Evolutionary conservation across 208 protist genomes (phyloP), one percentile per base, ranked within the genome.

Genomic region (Kentomonas sorsogonicus): DNA sequence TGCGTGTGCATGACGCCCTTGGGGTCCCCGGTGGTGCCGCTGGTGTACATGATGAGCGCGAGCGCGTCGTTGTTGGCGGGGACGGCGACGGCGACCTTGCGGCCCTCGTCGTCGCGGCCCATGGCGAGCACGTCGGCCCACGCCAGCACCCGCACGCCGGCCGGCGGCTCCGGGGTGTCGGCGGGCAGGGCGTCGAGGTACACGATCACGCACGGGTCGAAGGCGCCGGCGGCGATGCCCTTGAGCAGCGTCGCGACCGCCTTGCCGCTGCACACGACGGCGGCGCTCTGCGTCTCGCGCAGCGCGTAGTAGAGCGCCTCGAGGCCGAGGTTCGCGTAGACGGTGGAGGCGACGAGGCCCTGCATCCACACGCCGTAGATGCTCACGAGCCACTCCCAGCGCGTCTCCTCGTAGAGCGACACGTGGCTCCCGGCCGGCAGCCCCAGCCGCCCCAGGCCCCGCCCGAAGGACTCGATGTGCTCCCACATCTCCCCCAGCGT

Each of bases 1-100:
- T 95, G 78, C 9, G 77, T 86, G 72, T 94, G 79, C 27, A 90
- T 73, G 27, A 95, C 87, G 40, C 89, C 91, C 69, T 96, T 97
- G 30, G 91, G 91, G 45, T 88, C 61, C 10, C 89, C 89, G 11
- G 88, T 97, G 33, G 91, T 93, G 47, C 91, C 89, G 60, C 86
- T 94, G 47, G 92, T 96, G 72, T 94, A 94, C 70, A 90, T 79
- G 52, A 84, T 66, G 63, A 82, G 60, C 9, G 69, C 77, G 36
- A 71, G 43, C 26, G 51, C 68, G 44, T 83, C 72, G 46, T 73
- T 63, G 54, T 66, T 48, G 23, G n/a, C 52, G 16, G 51, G 51
- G 3, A 66, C 55, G 22, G 13, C 22, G 9, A 64, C 57, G 20
- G n/a, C 22, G 60, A n/a, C 25, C 22, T 53, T 44, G 20, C 51